These are phyloP conservation scores for Neofusicoccum ribis DNA, from an alignment of 2,329 filamentous ascomycete species.

Conservation along the genomic window DNA sequence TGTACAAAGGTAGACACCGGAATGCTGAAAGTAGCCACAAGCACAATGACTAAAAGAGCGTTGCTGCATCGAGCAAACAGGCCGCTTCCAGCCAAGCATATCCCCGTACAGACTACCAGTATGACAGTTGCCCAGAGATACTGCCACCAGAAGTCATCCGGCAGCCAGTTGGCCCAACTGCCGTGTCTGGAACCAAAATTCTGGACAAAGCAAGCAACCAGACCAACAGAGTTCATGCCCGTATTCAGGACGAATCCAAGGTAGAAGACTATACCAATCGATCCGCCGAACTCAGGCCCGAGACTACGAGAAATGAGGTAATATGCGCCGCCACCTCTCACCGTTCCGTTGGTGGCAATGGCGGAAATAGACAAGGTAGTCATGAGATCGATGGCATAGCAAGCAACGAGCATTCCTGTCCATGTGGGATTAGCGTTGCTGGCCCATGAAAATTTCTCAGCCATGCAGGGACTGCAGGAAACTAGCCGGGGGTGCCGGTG, in stretches of 20 bases:
- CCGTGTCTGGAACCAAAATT: conserved; percentile 65
- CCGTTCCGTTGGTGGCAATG: conserved; percentile 86
- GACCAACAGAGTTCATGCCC: conserved; percentile 81
- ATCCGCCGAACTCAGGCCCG: conserved; percentile 85
- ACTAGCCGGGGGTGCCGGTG: background rate
- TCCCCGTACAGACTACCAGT: conserved; percentile 68
- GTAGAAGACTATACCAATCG: conserved; percentile 85
- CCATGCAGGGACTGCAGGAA: background rate
- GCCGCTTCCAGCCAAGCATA: conserved; percentile 77
- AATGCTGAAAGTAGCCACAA: conserved; percentile 76
- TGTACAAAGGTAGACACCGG: conserved; percentile 73
- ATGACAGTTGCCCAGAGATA: conserved; percentile 75
- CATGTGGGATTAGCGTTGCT: background rate
- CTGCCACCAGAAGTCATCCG: conserved; percentile 72
- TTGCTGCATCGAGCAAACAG: conserved; percentile 82
- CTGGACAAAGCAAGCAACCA: conserved; percentile 78
- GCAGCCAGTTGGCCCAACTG: conserved; percentile 60
- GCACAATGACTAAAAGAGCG: conserved; percentile 68
- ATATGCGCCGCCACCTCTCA: conserved; percentile 83
- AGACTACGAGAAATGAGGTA: conserved; percentile 84
- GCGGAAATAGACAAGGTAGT: conserved; percentile 85
- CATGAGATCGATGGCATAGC: conserved; percentile 80
- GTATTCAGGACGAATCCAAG: conserved; percentile 88
- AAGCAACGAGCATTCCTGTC: conserved; percentile 67
- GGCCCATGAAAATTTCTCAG: background rate